Evolutionary conservation across 2,329 filamentous ascomycete genomes (phyloP).

Genomic region (Zymoseptoria tritici): DNA sequence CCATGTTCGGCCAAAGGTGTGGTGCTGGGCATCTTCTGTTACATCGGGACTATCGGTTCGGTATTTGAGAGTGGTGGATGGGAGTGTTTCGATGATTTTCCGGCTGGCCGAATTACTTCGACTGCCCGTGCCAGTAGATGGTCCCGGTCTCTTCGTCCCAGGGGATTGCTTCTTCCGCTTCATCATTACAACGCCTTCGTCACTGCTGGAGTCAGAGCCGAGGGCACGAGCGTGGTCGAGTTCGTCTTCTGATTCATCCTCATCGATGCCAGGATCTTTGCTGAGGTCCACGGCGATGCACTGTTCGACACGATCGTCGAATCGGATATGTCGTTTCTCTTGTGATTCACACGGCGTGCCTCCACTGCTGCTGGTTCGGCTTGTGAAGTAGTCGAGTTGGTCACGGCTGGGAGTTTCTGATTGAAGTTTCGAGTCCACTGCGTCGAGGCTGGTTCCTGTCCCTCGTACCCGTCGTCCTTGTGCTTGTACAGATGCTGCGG

Average conservation of each 20-base stretch:
- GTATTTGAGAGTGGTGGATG: conserved; percentile 81
- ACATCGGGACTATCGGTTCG: conserved; percentile 65
- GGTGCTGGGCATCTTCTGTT: conserved; percentile 26
- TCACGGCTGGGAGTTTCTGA: conserved; percentile 55
- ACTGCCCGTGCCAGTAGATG: conserved; percentile 41
- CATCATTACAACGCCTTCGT: conserved; percentile 78
- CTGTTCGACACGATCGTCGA: conserved; percentile 91
- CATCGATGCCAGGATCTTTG: conserved; percentile 70
- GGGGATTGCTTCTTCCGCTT: conserved; percentile 48
- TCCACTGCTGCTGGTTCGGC: conserved; percentile 58
- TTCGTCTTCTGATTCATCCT: conserved; percentile 36
- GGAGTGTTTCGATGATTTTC: conserved; percentile 81
- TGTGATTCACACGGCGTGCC: conserved; percentile 52
- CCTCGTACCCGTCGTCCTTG: conserved; percentile 50
- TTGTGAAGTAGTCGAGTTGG: conserved; percentile 55
- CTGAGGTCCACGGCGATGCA: conserved; percentile 80
- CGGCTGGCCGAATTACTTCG: conserved; percentile 46
- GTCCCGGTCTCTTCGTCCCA: conserved; percentile 34
- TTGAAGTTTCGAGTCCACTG: conserved; percentile 56
- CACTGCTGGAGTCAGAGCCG: conserved; percentile 43
- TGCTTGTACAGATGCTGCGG: conserved; percentile 75
- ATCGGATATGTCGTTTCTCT: conserved; percentile 82
- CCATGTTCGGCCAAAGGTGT: conserved; percentile 38
- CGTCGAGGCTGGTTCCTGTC: conserved; percentile 54
- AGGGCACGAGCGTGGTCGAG: conserved; percentile 38